These are phyloP conservation scores for Zygnema circumcarinatum DNA, from an alignment of 139 green algal genomes.

Conservation along the genomic window DNA sequence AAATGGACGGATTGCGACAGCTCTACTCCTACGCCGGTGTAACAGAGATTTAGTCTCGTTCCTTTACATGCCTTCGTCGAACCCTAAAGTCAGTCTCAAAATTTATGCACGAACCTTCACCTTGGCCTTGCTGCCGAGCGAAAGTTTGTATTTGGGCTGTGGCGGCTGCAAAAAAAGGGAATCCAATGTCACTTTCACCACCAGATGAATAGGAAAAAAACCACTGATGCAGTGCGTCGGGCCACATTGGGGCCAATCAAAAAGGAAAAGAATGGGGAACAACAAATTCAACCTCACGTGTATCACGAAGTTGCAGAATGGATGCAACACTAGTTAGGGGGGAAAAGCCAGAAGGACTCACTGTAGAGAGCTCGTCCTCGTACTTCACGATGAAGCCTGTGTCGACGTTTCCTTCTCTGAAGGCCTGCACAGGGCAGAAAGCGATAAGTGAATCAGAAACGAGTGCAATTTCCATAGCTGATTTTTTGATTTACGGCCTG, in stretches of 20 bases:
- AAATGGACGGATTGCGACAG: too few relatives aligned
- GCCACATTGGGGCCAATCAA: constrained; percentile 10
- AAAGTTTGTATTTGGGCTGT: background rate
- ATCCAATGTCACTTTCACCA: background rate
- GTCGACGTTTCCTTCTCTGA: constrained; percentile 75
- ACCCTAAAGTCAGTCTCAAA: too few relatives aligned
- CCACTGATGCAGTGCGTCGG: constrained; percentile 11
- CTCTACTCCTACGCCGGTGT: too few relatives aligned
- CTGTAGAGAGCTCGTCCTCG: constrained; percentile 71
- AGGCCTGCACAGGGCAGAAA: constrained; percentile 66
- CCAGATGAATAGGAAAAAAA: background rate
- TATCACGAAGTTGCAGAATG: background rate
- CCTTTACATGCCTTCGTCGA: too few relatives aligned
- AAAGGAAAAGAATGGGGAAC: background rate
- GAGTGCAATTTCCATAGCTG: too few relatives aligned
- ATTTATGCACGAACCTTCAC: constrained; percentile 21
- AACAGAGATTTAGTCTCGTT: too few relatives aligned
- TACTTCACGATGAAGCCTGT: constrained; percentile 91
- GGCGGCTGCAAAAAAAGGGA: background rate
- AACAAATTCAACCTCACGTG: background rate
- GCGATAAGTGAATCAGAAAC: constrained; percentile 64
- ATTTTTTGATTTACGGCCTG: constrained; percentile 89
- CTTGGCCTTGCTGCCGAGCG: constrained; percentile 10
- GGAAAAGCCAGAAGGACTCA: background rate
- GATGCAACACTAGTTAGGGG: background rate